A percentile compares a stretch with the other conserved stretches of the same genome.
phyloP scores from a whole-genome alignment of 2,329 filamentous ascomycete species.

The Colletotrichum musicola region DNA sequence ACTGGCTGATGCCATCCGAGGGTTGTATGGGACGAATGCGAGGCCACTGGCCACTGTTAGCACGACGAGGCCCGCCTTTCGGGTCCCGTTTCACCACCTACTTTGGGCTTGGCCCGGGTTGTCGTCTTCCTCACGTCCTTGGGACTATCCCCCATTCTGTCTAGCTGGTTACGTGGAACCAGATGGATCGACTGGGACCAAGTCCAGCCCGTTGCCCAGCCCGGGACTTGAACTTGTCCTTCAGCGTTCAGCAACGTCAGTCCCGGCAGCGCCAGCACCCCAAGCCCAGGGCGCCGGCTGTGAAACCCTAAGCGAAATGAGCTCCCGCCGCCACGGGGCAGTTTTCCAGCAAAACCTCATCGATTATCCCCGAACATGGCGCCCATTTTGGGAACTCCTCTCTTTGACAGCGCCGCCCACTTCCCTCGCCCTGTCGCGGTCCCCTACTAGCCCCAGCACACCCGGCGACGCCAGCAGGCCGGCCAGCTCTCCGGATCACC shows the following conservation, averaged over 20 bases:
- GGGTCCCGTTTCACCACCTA: constrained; percentile 29
- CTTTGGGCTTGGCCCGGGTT: constrained; percentile 29
- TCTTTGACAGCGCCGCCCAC: constrained; percentile 30
- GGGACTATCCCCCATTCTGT: constrained; percentile 26
- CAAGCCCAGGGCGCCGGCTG: constrained; percentile 26
- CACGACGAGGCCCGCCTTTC: constrained; percentile 19
- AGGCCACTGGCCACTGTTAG: constrained; percentile 5
- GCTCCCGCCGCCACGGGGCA: constrained; percentile 38
- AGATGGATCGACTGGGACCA: constrained; percentile 27
- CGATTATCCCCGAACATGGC: constrained; percentile 19
- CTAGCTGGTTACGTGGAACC: constrained; percentile 35
- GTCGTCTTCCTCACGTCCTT: constrained; percentile 8
- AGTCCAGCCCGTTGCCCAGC: constrained; percentile 23
- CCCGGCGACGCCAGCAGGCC: constrained; percentile 21
- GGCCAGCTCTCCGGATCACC: constrained; percentile 31
- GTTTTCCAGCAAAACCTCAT: constrained; percentile 24
- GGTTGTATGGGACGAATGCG: constrained; percentile 12
- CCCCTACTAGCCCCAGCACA: constrained; percentile 4
- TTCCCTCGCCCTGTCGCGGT: constrained; percentile 16
- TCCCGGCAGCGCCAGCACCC: constrained; percentile 20
- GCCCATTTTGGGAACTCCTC: constrained; percentile 25
- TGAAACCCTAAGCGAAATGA: constrained; percentile 41
- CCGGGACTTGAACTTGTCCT: constrained; percentile 17
- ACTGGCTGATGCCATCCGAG: constrained; percentile 23
- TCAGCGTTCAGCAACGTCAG: constrained; percentile 25